Evolutionary conservation across 108 stramenopile genomes (phyloP).

Genomic region (Conticribra guillardii): DNA sequence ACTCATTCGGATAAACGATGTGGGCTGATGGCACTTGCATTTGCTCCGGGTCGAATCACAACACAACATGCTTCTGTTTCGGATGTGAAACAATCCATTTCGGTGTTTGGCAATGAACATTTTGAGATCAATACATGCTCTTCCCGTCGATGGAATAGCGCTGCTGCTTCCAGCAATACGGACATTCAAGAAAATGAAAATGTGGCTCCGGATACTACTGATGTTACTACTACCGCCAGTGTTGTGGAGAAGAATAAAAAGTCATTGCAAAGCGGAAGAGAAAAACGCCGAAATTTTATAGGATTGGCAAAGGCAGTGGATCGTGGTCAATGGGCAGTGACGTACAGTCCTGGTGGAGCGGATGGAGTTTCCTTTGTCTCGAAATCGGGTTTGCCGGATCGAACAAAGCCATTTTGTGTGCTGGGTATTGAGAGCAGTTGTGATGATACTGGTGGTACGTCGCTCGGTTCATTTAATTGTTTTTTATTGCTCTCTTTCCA

Average conservation of each 20-base stretch:
- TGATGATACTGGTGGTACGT: conserved; percentile 83
- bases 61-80: no score
- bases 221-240: no score
- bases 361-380: conserved; percentile 63
- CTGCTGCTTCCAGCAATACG: neutral
- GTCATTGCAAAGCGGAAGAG: conserved; percentile 4
- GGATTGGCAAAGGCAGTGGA: conserved; percentile 88
- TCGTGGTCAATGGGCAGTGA: conserved; percentile 66
- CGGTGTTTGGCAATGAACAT: no score
- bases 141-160: neutral
- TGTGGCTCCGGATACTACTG: neutral
- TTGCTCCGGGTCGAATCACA: neutral
- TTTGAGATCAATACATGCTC: neutral
- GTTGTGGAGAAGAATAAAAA: neutral
- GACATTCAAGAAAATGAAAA: neutral
- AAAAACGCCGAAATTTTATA: conserved; percentile 70
- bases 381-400: conserved; percentile 72
- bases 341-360: conserved; percentile 70
- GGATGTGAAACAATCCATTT: no score
- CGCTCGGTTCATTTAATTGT: neutral
- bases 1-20: neutral
- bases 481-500: conserved; percentile 10
- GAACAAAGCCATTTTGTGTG: conserved; percentile 68
- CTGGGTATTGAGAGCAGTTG: conserved; percentile 98
- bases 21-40: neutral